phyloP scores from a whole-genome alignment of 768 basidiomycete species.

The Multifurca ochricompacta region DNA sequence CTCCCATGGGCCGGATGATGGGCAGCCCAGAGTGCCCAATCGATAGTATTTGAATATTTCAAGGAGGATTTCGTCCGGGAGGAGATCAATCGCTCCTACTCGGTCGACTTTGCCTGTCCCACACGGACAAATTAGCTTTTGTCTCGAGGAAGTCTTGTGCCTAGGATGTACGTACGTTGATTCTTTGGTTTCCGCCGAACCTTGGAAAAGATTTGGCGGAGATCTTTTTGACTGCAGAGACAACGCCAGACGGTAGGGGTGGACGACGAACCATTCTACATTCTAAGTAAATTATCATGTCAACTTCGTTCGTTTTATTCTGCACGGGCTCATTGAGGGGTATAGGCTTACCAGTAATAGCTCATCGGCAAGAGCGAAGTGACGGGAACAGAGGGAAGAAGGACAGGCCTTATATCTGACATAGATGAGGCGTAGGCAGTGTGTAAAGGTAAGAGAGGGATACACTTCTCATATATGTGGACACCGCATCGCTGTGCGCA shows the following conservation, averaged over 20 bases:
- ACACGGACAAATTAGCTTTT: not conserved
- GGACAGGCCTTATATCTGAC: not conserved
- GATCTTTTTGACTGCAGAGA: not conserved
- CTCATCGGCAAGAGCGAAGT: not conserved
- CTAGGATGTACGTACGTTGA: not conserved
- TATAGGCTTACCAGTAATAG: not conserved
- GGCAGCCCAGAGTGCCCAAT: not conserved
- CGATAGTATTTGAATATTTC: constrained; percentile 2
- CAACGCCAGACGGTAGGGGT: not conserved
- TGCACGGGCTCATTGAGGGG: not conserved
- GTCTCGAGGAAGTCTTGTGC: not conserved
- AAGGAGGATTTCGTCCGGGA: constrained; percentile 6
- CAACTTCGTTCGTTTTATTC: not conserved
- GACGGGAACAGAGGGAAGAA: not conserved
- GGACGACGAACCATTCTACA: not conserved
- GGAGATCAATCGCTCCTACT: not conserved
- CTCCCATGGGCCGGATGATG: not conserved
- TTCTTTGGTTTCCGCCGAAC: not conserved
- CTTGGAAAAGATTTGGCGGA: not conserved
- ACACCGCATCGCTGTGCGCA: not conserved
- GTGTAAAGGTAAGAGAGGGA: not conserved
- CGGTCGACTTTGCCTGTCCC: not conserved
- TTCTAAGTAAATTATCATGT: not conserved
- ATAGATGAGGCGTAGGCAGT: not conserved
- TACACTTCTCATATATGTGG: not conserved